Conservation (phyloP, 2,329 filamentous ascomycete species). For the Talaromyces sp. region DNA sequence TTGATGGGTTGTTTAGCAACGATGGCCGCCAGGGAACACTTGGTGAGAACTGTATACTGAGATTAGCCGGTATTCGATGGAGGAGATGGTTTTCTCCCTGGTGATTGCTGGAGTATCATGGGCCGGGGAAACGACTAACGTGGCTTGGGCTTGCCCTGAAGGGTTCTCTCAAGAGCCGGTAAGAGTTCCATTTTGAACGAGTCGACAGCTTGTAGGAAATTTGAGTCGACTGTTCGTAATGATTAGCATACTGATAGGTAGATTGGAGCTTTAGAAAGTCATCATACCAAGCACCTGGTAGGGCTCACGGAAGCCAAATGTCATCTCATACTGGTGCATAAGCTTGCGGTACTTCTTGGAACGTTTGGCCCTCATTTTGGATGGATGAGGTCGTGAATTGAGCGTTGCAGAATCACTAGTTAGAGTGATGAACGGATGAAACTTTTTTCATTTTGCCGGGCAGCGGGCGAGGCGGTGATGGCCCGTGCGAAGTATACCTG, state of each 20-base stretch:
- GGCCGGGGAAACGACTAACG: slow-evolving; percentile 53
- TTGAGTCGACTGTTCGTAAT: slow-evolving; percentile 68
- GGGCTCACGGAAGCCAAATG: slow-evolving; percentile 88
- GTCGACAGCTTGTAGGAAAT: slow-evolving; percentile 79
- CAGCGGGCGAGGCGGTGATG: slow-evolving; percentile 23
- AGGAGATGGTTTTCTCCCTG: not conserved
- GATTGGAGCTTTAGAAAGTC: slow-evolving; percentile 9
- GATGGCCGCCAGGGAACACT: slow-evolving; percentile 55
- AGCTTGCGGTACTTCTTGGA: slow-evolving; percentile 82
- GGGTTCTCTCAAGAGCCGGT: slow-evolving; percentile 73
- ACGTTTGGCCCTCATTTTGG: slow-evolving; percentile 68
- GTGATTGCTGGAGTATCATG: not conserved
- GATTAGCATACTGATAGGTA: slow-evolving; percentile 16
- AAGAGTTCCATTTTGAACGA: slow-evolving; percentile 89
- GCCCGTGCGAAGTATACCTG: not conserved
- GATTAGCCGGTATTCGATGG: not conserved
- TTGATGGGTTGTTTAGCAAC: slow-evolving; percentile 44
- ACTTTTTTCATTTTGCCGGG: slow-evolving; percentile 44
- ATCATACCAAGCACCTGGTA: slow-evolving; percentile 79
- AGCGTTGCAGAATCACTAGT: slow-evolving; percentile 9
- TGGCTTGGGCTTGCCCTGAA: slow-evolving; percentile 83
- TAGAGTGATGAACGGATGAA: slow-evolving; percentile 23
- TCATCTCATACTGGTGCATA: slow-evolving; percentile 86
- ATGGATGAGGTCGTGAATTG: slow-evolving; percentile 6
- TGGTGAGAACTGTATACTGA: slow-evolving; percentile 69